phyloP scores from a whole-genome alignment of 1,284 basidiomycete genomes.

The Rhodotorula glutinis region DNA sequence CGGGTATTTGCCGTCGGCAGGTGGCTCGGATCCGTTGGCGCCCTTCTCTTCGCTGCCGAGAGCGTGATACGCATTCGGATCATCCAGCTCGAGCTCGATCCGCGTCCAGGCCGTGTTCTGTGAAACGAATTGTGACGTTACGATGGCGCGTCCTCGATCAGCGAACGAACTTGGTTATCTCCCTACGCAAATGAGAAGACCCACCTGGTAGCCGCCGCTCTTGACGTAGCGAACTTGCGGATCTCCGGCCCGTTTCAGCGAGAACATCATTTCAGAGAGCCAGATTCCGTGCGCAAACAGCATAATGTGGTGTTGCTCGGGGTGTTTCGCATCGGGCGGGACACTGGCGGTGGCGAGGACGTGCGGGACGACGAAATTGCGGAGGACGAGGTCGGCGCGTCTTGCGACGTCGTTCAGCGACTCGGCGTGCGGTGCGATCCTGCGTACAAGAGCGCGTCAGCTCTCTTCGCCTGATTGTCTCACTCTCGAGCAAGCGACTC shows the following conservation, averaged over 20 bases:
- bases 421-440: constrained; percentile 56
- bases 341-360: constrained; percentile 45
- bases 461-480: too few relatives aligned
- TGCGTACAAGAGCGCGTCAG: constrained; percentile 27
- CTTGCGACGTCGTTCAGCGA: constrained; percentile 64
- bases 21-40: neutral
- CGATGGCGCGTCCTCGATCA: too few relatives aligned
- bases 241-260: constrained; percentile 44
- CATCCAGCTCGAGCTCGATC: constrained; percentile 47
- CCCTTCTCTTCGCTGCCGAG: neutral
- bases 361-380: constrained; percentile 62
- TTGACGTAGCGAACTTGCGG: constrained; percentile 47
- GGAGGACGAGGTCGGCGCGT: constrained; percentile 61
- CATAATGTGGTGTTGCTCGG: constrained; percentile 58
- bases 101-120: constrained; percentile 54
- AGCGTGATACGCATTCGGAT: neutral
- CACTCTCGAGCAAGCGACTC: constrained; percentile 52
- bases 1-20: neutral
- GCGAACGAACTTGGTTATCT: too few relatives aligned
- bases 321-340: constrained; percentile 11
- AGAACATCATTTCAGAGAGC: constrained; percentile 57
- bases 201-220: constrained; percentile 48
- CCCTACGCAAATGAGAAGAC: too few relatives aligned
- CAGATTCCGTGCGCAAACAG: constrained; percentile 77
- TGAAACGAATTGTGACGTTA: too few relatives aligned